Evolutionary conservation across 257 asterid genomes (phyloP).

Genomic region (Nicotiana undulata): DNA sequence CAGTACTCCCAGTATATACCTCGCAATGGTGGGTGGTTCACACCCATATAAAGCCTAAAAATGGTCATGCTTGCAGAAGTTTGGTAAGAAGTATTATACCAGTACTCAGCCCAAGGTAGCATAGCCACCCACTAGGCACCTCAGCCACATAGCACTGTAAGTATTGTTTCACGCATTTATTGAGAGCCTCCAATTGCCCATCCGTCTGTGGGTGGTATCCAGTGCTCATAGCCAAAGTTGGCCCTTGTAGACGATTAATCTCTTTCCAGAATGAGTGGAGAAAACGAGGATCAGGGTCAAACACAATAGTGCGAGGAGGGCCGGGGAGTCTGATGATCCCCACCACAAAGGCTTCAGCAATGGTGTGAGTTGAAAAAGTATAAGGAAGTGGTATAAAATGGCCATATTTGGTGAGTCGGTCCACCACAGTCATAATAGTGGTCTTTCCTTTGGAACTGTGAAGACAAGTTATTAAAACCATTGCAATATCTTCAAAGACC

Average conservation of each 20-base stretch:
- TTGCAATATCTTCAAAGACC: background rate
- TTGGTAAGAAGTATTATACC: background rate
- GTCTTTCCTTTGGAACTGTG: background rate
- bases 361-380: too few relatives aligned
- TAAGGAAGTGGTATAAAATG: background rate
- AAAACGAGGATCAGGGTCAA: too few relatives aligned
- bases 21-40: background rate
- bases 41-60: background rate
- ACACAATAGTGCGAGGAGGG: too few relatives aligned
- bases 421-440: background rate
- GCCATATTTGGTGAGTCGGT: background rate
- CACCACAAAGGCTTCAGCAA: too few relatives aligned
- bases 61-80: background rate
- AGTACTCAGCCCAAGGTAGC: background rate
- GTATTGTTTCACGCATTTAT: background rate
- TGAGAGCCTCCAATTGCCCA: background rate
- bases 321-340: too few relatives aligned
- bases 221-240: too few relatives aligned
- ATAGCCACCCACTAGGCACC: background rate
- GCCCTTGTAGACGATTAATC: too few relatives aligned
- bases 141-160: background rate
- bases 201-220: too few relatives aligned
- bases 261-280: too few relatives aligned
- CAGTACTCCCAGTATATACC: too few relatives aligned
- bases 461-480: background rate